Base-by-base conservation (phyloP, 352 stramenopile species). In the Aphanomyces stellatus region DNA sequence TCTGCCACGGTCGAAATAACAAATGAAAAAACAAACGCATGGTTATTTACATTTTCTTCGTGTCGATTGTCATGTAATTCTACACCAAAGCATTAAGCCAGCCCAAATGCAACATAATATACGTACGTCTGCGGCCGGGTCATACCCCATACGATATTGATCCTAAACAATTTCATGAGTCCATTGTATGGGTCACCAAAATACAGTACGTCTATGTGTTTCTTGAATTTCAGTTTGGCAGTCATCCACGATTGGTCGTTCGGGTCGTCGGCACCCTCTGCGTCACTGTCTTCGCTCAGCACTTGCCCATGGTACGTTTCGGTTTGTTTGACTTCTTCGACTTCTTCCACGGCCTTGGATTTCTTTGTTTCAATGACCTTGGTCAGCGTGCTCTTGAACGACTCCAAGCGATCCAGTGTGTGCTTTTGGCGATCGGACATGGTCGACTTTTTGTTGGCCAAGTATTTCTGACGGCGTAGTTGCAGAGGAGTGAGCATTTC, bases 201-300 rank as follows among this genome's bases (percentile, higher is more conserved):
- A 15, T 17, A 53, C 15, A 69, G 40, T 79, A 93, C 87, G 64
- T 95, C 87, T 33, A 93, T 91, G 70, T 95, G 87, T 53, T 93
- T 93, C 66, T 88, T 90, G 71, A 93, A 93, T 74, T 91, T 91
- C 49, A 95, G 79, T 71, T 93, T 90, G n/a, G 82, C 80, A 0
- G 77, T 80, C 81, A 92, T 91, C 87, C 87, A 95, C 13, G 82
- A 89, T 35, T 75, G 76, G 62, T 87, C 81, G 42, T 79, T 69
- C 15, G 74, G 60, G 4, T 78, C 75, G 19, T 75, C 72, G n/a
- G 74, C 64, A 8, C 72, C 65, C 0, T 56, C 51, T 10, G 62
- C 72, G 24, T 72, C 69, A 51, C 74, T 73, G 27, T 82, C 77
- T 15, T 72, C 69, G 59, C 88, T 78, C 3, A 91, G 63, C 49